Evolutionary conservation across 2,329 filamentous ascomycete species (phyloP).

Genomic region (Mycogone perniciosa): DNA sequence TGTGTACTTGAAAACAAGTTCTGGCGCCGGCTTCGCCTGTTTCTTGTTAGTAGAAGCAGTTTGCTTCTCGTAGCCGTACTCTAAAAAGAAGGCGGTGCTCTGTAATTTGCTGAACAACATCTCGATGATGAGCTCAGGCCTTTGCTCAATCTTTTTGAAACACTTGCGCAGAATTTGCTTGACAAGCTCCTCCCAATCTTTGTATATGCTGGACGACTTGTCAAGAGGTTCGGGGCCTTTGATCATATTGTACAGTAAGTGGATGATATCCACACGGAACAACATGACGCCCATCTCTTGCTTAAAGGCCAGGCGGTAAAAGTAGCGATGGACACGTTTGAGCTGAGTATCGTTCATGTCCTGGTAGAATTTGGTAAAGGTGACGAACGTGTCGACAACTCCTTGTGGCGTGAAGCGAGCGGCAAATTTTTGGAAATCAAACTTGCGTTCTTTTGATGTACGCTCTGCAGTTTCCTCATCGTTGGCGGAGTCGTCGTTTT

Average conservation of each 20-base stretch:
- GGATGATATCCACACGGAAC: conserved; percentile 85
- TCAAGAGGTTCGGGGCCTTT: conserved; percentile 78
- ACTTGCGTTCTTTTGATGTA: conserved; percentile 76
- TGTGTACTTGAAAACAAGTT: conserved; percentile 73
- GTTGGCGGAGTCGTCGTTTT: conserved; percentile 63
- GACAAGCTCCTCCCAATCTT: conserved; percentile 86
- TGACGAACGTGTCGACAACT: conserved; percentile 82
- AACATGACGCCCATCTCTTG: conserved; percentile 84
- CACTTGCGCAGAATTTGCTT: conserved; percentile 78
- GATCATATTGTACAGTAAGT: conserved; percentile 83
- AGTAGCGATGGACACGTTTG: conserved; percentile 88
- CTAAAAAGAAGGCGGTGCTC: conserved; percentile 76
- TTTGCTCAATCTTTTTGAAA: conserved; percentile 75
- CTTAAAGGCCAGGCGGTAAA: conserved; percentile 92
- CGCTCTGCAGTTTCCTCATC: conserved; percentile 66
- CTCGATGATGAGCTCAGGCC: conserved; percentile 81
- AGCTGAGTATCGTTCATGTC: conserved; percentile 76
- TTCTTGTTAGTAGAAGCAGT: conserved; percentile 57
- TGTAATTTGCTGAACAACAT: conserved; percentile 92
- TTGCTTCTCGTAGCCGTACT: conserved; percentile 83
- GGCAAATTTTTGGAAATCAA: conserved; percentile 83
- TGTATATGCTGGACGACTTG: conserved; percentile 58
- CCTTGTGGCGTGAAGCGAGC: conserved; percentile 75
- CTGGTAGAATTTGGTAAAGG: conserved; percentile 70
- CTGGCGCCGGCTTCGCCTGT: conserved; percentile 65